Conservation (phyloP, 257 asterid species). For the Cynanchum wilfordii region DNA sequence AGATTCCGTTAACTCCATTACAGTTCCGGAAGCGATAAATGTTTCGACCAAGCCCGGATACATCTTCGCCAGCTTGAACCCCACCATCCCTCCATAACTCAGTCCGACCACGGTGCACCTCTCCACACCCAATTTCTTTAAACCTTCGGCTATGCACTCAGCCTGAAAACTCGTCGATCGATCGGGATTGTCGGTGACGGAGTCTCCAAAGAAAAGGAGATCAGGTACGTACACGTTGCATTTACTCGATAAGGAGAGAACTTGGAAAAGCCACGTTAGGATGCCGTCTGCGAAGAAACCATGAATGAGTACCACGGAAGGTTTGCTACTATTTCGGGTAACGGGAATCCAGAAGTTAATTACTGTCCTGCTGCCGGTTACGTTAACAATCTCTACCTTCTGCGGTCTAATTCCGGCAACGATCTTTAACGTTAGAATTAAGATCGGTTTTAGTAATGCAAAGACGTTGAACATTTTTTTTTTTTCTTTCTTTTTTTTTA, state of each 20-base stretch:
- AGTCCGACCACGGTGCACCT: conserved; percentile 15
- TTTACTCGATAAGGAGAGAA: background rate
- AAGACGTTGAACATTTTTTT: background rate
- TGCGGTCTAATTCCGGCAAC: background rate
- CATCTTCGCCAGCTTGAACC: conserved; percentile 19
- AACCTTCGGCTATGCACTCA: conserved; percentile 20
- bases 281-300: background rate
- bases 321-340: background rate
- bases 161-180: conserved; percentile 1
- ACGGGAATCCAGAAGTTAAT: conserved; percentile 24
- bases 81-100: conserved; percentile 23
- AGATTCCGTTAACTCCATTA: background rate
- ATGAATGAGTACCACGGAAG: background rate
- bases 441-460: background rate
- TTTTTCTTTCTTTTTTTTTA: too few relatives aligned
- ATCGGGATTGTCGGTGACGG: background rate
- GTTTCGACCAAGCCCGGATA: conserved; percentile 12
- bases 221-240: conserved; percentile 2
- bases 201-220: conserved; percentile 12
- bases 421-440: background rate
- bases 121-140: conserved; percentile 20
- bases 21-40: background rate
- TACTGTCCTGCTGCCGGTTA: conserved; percentile 2
- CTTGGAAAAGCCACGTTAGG: background rate
- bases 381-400: conserved; percentile 10